Conservation (phyloP, 1,284 basidiomycete species). For the Cystobasidium slooffiae region DNA sequence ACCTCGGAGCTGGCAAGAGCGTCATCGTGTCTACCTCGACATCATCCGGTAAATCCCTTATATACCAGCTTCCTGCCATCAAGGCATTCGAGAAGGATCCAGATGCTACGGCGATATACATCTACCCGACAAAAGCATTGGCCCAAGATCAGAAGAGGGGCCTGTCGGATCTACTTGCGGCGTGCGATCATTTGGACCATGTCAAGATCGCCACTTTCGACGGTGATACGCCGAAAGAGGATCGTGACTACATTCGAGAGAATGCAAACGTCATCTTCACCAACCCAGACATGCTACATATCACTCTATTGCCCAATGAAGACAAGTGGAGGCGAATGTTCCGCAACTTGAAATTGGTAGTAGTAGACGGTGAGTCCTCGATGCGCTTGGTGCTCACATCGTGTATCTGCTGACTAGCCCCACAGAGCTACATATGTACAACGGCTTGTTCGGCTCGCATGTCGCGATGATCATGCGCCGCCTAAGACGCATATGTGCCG, state of each 20-base stretch:
- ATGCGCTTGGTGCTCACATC: constrained; percentile 72
- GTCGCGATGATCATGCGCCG: constrained; percentile 75
- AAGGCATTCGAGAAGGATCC: constrained; percentile 69
- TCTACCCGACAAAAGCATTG: constrained; percentile 91
- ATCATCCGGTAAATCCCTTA: constrained; percentile 88
- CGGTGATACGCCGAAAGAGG: constrained; percentile 78
- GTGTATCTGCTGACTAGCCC: constrained; percentile 50
- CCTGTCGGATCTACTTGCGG: constrained; percentile 68
- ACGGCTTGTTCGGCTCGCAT: constrained; percentile 62
- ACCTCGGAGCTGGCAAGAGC: constrained; percentile 66
- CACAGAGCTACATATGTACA: constrained; percentile 54
- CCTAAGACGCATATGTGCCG: constrained; percentile 76
- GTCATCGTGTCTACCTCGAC: constrained; percentile 90
- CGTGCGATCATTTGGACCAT: constrained; percentile 68
- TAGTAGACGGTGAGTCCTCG: constrained; percentile 69
- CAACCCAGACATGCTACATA: constrained; percentile 77
- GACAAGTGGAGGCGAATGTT: constrained; percentile 77
- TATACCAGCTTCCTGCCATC: constrained; percentile 78
- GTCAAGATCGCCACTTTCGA: constrained; percentile 79
- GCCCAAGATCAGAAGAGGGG: constrained; percentile 83
- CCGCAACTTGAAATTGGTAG: constrained; percentile 74
- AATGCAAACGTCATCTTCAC: constrained; percentile 61
- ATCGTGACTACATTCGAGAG: constrained; percentile 57
- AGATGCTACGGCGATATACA: constrained; percentile 74
- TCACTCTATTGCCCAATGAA: constrained; percentile 81